Conservation (phyloP, 2,329 filamentous ascomycete species). For the Talaromyces sp. region DNA sequence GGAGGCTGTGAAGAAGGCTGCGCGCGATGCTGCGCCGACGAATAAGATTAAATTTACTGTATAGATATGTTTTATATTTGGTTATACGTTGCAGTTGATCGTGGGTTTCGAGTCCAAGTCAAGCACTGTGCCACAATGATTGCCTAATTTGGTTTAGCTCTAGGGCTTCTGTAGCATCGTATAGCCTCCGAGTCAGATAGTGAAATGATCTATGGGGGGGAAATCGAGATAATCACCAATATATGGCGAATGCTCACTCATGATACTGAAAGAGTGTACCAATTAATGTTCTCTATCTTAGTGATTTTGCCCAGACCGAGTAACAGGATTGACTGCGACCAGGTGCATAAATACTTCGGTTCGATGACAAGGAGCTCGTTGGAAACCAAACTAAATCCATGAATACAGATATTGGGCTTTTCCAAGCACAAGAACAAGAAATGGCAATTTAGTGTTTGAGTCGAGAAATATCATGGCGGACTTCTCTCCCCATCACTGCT, state of each 20-base stretch:
- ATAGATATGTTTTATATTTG: background rate
- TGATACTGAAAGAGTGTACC: background rate
- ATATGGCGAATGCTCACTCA: background rate
- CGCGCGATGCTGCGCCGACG: background rate
- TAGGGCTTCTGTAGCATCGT: background rate
- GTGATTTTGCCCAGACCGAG: background rate
- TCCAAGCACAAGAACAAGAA: background rate
- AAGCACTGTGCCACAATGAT: background rate
- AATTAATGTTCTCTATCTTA: background rate
- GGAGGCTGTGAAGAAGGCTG: constrained; percentile 24
- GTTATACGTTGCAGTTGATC: background rate
- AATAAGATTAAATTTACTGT: background rate
- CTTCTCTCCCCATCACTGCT: background rate
- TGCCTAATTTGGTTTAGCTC: background rate
- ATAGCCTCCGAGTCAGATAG: background rate
- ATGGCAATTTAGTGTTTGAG: background rate
- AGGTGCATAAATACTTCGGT: background rate
- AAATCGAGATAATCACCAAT: background rate
- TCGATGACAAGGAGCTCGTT: background rate
- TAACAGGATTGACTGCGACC: background rate
- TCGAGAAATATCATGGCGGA: background rate
- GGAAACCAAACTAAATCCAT: background rate
- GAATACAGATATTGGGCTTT: background rate
- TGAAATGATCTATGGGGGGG: background rate
- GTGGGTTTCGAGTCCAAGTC: background rate